These are phyloP conservation scores for Aureoboletus auriporus DNA, from an alignment of 768 basidiomycete species.

Conservation along the genomic window DNA sequence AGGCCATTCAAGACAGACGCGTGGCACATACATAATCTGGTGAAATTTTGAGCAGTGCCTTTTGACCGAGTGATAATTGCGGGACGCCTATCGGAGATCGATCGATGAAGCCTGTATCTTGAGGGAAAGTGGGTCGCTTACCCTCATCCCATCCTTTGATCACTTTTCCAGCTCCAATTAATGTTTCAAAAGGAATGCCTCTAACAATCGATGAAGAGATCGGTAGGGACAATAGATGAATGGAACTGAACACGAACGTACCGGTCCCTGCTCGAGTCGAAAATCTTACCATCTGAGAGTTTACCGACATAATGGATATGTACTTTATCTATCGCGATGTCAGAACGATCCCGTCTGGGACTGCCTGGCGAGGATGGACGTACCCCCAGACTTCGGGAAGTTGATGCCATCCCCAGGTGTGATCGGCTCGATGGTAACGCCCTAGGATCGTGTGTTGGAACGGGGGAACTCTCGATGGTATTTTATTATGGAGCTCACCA, in stretches of 20 bases:
- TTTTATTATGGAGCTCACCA: constrained; percentile 21
- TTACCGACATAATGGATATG: constrained; percentile 79
- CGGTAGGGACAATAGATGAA: neutral
- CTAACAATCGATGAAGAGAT: constrained; percentile 34
- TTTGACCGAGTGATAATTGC: constrained; percentile 72
- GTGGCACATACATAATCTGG: constrained; percentile 69
- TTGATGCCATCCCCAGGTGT: constrained; percentile 55
- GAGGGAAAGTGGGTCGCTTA: constrained; percentile 27
- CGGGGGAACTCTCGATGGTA: neutral
- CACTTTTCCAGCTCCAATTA: constrained; percentile 77
- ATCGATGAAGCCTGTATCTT: neutral
- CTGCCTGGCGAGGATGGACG: constrained; percentile 26
- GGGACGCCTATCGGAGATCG: constrained; percentile 53
- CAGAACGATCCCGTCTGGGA: constrained; percentile 17
- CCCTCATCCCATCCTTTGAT: constrained; percentile 93
- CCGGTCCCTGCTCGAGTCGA: constrained; percentile 80
- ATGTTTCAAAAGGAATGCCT: constrained; percentile 54
- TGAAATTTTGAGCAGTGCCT: constrained; percentile 60
- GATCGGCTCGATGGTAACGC: constrained; percentile 62
- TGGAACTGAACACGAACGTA: constrained; percentile 27
- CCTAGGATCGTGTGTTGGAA: constrained; percentile 37
- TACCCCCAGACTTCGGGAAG: constrained; percentile 72
- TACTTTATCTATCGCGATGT: constrained; percentile 53
- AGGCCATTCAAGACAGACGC: constrained; percentile 1
- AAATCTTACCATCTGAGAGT: constrained; percentile 54